A percentile compares a stretch with the other conserved stretches of the same genome.
Conservation (phyloP, 192 early-diverging fungal species). For the Backusella tuberculispora region DNA sequence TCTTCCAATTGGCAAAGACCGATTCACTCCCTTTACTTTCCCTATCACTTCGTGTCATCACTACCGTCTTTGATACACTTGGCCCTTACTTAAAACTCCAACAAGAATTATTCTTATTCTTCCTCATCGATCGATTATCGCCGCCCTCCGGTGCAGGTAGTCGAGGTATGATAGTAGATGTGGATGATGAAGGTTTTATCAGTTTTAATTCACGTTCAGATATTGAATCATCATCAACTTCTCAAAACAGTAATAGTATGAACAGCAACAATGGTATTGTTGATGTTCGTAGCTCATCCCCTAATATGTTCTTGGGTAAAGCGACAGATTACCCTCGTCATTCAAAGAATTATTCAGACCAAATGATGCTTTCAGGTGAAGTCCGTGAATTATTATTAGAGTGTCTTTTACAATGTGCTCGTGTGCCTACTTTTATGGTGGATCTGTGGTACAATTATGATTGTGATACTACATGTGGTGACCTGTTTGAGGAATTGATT, state of each 20-base stretch:
- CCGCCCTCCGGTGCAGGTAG: constrained; percentile 41
- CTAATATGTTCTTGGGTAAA: constrained; percentile 33
- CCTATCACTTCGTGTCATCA: constrained; percentile 64
- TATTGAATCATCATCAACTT: not conserved
- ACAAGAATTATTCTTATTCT: constrained; percentile 76
- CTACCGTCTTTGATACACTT: constrained; percentile 73
- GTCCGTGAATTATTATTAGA: constrained; percentile 87
- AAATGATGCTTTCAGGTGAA: constrained; percentile 65
- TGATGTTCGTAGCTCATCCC: constrained; percentile 38
- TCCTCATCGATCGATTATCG: constrained; percentile 58
- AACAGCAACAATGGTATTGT: not conserved
- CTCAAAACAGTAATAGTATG: not conserved
- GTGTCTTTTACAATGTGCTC: constrained; percentile 72
- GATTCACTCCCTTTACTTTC: constrained; percentile 63
- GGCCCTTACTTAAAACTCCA: constrained; percentile 74
- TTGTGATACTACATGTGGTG: constrained; percentile 77
- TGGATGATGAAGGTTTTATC: constrained; percentile 34
- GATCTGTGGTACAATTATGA: constrained; percentile 97
- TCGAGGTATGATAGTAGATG: constrained; percentile 11
- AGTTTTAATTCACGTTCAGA: constrained; percentile 23
- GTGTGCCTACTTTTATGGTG: constrained; percentile 75
- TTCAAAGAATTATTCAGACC: constrained; percentile 23
- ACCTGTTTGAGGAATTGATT: constrained; percentile 88
- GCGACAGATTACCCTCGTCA: constrained; percentile 23
- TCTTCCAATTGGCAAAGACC: constrained; percentile 73